Evolutionary conservation across 768 basidiomycete genomes (phyloP).

Genomic region (Pleurotus cornucopiae): DNA sequence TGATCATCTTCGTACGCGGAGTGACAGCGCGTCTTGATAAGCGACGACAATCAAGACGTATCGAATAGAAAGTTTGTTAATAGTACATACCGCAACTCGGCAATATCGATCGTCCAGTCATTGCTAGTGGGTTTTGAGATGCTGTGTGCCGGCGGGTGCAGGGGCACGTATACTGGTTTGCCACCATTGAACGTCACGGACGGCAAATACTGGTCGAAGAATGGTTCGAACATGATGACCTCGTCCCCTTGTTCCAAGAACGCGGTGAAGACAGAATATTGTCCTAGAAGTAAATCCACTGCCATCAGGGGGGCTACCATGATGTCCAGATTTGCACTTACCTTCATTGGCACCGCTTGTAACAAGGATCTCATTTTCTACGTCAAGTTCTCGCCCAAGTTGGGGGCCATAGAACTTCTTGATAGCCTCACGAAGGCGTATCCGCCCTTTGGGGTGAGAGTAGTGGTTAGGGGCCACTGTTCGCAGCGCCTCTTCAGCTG

Average conservation of each 20-base stretch:
- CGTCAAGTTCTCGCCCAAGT: constrained; percentile 65
- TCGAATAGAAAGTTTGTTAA: background rate
- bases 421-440: constrained; percentile 85
- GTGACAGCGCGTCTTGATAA: constrained; percentile 69
- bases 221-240: constrained; percentile 98
- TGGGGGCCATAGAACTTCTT: constrained; percentile 74
- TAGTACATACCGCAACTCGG: constrained; percentile 69
- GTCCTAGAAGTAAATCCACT: constrained; percentile 46
- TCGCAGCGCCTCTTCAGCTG: constrained; percentile 65
- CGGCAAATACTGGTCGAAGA: constrained; percentile 94
- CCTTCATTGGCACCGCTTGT: constrained; percentile 98
- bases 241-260: constrained; percentile 93
- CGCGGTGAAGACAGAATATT: constrained; percentile 90
- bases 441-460: constrained; percentile 85
- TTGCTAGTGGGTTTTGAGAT: constrained; percentile 48
- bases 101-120: constrained; percentile 90
- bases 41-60: background rate
- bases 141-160: constrained; percentile 73
- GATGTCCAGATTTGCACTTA: constrained; percentile 20
- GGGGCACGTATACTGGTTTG: constrained; percentile 88
- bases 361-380: constrained; percentile 86
- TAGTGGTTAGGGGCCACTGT: constrained; percentile 75
- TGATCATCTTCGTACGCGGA: constrained; percentile 88
- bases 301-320: too few relatives aligned
- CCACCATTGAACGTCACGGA: constrained; percentile 94